Percentiles rank a stretch among this genome's conserved stretches.
phyloP scores from a whole-genome alignment of 179 eudicot genomes.

The Carnegiea gigantea region DNA sequence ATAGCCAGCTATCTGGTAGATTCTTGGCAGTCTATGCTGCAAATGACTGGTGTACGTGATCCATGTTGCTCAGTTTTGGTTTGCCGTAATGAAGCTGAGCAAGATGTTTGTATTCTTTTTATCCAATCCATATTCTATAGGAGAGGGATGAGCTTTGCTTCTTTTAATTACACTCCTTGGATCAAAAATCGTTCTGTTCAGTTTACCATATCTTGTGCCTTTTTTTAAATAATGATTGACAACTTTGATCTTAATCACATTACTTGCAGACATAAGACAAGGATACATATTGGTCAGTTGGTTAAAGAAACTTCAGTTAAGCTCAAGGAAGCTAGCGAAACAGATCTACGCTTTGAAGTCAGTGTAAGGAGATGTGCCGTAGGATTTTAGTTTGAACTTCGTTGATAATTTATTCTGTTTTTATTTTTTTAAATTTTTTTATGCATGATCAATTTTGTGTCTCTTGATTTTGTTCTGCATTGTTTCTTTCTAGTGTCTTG shows the following conservation, averaged over 20 bases:
- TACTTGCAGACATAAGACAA: slow-evolving; percentile 61
- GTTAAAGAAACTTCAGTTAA: slow-evolving; percentile 74
- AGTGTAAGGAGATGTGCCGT: slow-evolving; percentile 43
- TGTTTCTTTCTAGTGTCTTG: not conserved
- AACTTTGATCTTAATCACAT: not conserved
- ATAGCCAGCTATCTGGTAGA: not conserved
- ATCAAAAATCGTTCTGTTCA: not conserved
- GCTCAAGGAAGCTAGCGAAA: slow-evolving; percentile 74
- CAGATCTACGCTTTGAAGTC: slow-evolving; percentile 55
- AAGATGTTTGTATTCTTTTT: not conserved
- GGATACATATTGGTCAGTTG: slow-evolving; percentile 67
- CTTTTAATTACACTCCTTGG: not conserved
- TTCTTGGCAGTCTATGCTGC: not conserved
- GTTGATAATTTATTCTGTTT: not conserved
- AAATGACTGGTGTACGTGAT: not conserved
- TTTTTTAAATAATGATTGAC: not conserved
- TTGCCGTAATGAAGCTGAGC: not conserved
- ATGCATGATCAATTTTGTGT: not conserved
- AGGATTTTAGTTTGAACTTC: not conserved
- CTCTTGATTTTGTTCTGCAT: not conserved
- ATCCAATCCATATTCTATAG: not conserved
- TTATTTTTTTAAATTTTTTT: not conserved
- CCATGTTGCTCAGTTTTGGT: not conserved
- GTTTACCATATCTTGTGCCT: not conserved
- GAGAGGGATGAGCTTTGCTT: not conserved